A percentile compares a stretch with the other conserved stretches of the same genome.
phyloP scores from a whole-genome alignment of 352 stramenopile species.

The Globisporangium uncinulatum region DNA sequence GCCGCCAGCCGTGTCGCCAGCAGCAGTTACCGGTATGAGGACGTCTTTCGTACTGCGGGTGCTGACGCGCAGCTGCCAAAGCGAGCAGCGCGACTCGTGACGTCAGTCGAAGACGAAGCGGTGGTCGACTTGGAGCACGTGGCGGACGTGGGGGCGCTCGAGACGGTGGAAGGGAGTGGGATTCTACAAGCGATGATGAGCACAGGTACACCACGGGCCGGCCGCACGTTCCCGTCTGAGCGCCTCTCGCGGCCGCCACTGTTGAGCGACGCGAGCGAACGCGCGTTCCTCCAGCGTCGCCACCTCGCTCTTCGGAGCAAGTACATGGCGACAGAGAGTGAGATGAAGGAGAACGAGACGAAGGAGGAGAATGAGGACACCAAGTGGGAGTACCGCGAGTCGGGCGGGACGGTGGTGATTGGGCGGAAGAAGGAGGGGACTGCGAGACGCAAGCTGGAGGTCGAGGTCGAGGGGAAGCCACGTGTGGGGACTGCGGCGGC shows the following conservation, averaged over 20 bases:
- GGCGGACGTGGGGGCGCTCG: slow-evolving; percentile 27
- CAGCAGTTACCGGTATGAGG: too few relatives aligned
- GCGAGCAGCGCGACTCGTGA: slow-evolving; percentile 6
- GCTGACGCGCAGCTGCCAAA: slow-evolving; percentile 12
- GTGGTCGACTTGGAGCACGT: slow-evolving; percentile 43
- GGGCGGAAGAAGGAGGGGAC: slow-evolving; percentile 12
- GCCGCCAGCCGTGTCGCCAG: neutral
- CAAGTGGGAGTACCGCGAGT: slow-evolving; percentile 15
- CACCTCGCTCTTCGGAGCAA: slow-evolving; percentile 33
- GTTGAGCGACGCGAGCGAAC: slow-evolving; percentile 45
- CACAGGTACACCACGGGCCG: slow-evolving; percentile 31
- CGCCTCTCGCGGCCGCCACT: slow-evolving; percentile 26
- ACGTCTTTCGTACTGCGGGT: too few relatives aligned
- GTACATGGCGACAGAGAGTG: slow-evolving; percentile 26
- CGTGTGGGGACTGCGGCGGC: neutral
- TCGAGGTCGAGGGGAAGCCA: neutral
- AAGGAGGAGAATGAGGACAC: slow-evolving; percentile 13
- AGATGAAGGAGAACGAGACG: too few relatives aligned
- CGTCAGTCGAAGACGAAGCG: slow-evolving; percentile 19
- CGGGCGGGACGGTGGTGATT: slow-evolving; percentile 10
- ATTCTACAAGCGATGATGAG: slow-evolving; percentile 49
- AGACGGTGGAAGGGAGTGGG: slow-evolving; percentile 60
- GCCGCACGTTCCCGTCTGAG: slow-evolving; percentile 49
- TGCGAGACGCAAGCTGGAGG: neutral
- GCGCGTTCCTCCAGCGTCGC: slow-evolving; percentile 36